Conservation (phyloP, 1,284 basidiomycete genomes). For the Takashimella tepidaria region DNA sequence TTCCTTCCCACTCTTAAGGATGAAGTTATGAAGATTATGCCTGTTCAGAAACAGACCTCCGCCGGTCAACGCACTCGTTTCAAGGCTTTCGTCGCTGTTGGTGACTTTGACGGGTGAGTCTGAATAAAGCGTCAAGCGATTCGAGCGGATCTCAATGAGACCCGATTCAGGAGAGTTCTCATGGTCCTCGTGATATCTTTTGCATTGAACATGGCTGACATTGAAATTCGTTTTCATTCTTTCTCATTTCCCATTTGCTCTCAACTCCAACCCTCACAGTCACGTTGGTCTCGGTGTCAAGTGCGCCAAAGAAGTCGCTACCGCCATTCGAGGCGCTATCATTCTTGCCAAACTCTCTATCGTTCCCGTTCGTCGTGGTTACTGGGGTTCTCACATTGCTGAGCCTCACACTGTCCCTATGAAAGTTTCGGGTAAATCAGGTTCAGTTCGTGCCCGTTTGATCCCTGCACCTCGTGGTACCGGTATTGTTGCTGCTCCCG, state of each 20-base stretch:
- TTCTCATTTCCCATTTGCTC: too few species aligned
- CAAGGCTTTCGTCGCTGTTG: slow-evolving; percentile 99
- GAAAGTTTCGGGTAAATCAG: slow-evolving; percentile 97
- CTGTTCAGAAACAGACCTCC: slow-evolving; percentile 99
- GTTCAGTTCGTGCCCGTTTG: slow-evolving; percentile 98
- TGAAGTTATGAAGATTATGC: slow-evolving; percentile 99
- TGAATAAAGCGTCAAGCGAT: not conserved
- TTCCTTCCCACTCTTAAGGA: slow-evolving; percentile 97
- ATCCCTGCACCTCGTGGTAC: slow-evolving; percentile 98
- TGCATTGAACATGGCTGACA: too few species aligned
- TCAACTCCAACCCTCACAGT: slow-evolving; percentile 16
- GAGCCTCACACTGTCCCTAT: slow-evolving; percentile 99
- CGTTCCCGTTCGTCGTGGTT: slow-evolving; percentile 95
- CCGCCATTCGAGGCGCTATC: slow-evolving; percentile 98
- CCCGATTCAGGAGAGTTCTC: too few species aligned
- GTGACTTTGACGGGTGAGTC: slow-evolving; percentile 81
- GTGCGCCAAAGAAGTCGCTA: slow-evolving; percentile 99
- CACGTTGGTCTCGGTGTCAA: slow-evolving; percentile 99
- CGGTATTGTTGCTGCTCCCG: slow-evolving; percentile 98
- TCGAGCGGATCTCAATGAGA: slow-evolving; percentile 2
- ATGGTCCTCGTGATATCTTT: too few species aligned
- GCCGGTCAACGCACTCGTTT: slow-evolving; percentile 99
- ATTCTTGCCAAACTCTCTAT: slow-evolving; percentile 97
- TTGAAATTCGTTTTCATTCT: too few species aligned
- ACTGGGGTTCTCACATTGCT: slow-evolving; percentile 98